These are phyloP conservation scores for Amesomyces nigricolor DNA, from an alignment of 2,329 filamentous ascomycete genomes.

Conservation along the genomic window DNA sequence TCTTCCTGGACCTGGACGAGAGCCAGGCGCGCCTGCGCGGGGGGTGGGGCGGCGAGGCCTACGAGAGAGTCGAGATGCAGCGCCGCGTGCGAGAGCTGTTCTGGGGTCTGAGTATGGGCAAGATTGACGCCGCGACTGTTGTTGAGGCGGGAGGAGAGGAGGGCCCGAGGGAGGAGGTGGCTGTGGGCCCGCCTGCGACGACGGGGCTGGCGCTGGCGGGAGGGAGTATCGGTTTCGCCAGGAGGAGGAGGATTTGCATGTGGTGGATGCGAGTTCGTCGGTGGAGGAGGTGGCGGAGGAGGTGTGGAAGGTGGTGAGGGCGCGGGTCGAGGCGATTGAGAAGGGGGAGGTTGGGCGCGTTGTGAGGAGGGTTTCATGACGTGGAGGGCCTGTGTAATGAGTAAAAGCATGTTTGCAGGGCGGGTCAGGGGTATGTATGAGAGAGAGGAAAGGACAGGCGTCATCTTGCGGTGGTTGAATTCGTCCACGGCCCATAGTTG, in stretches of 20 bases:
- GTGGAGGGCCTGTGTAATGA: too few relatives aligned
- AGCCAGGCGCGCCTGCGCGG: slow-evolving; percentile 67
- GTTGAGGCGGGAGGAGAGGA: slow-evolving; percentile 14
- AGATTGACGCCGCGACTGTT: slow-evolving; percentile 33
- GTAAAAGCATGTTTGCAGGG: not conserved
- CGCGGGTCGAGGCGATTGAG: slow-evolving; percentile 45
- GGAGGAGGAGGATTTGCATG: slow-evolving; percentile 48
- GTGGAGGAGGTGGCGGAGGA: slow-evolving; percentile 53
- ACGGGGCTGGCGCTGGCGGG: slow-evolving; percentile 13
- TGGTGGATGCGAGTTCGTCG: slow-evolving; percentile 48
- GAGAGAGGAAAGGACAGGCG: not conserved
- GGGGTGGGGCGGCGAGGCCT: slow-evolving; percentile 85
- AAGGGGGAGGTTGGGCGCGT: slow-evolving; percentile 42
- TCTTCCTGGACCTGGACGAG: slow-evolving; percentile 80
- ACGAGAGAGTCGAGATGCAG: slow-evolving; percentile 83
- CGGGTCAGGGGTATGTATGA: not conserved
- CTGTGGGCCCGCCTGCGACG: slow-evolving; percentile 15
- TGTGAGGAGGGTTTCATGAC: slow-evolving; percentile 38
- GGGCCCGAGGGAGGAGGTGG: slow-evolving; percentile 16
- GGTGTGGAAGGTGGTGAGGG: slow-evolving; percentile 48
- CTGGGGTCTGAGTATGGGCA: slow-evolving; percentile 47
- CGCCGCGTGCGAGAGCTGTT: slow-evolving; percentile 71
- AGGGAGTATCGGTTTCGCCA: slow-evolving; percentile 38
- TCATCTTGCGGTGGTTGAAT: slow-evolving; percentile 9
- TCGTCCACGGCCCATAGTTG: slow-evolving; percentile 1